Conservation (phyloP, 352 stramenopile genomes). For the Phytopythium litorale region DNA sequence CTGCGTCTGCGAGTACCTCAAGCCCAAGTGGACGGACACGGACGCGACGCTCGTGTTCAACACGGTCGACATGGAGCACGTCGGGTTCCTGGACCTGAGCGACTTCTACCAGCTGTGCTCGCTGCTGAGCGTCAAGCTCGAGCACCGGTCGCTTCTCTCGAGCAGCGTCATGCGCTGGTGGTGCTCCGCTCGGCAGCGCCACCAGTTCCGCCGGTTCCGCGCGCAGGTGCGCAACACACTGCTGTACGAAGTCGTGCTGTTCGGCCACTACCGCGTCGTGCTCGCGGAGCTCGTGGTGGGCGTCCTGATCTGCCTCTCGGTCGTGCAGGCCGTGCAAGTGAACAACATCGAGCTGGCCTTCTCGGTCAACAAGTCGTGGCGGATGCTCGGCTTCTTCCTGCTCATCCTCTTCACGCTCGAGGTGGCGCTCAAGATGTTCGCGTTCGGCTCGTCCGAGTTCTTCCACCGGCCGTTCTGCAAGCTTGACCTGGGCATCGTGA, state of each 20-base stretch:
- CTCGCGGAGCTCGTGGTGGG: slow-evolving; percentile 71
- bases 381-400: slow-evolving; percentile 61
- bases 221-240: slow-evolving; percentile 46
- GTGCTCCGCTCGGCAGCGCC: slow-evolving; percentile 37
- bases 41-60: slow-evolving; percentile 79
- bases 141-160: slow-evolving; percentile 41
- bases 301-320: slow-evolving; percentile 67
- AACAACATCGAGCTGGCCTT: slow-evolving; percentile 82
- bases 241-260: slow-evolving; percentile 57
- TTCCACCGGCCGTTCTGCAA: slow-evolving; percentile 77
- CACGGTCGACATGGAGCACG: slow-evolving; percentile 65
- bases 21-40: slow-evolving; percentile 68
- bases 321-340: slow-evolving; percentile 77
- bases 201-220: slow-evolving; percentile 51
- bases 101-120: slow-evolving; percentile 81
- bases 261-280: slow-evolving; percentile 65
- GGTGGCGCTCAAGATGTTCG: slow-evolving; percentile 72
- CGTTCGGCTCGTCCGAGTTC: slow-evolving; percentile 73
- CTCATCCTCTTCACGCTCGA: slow-evolving; percentile 74
- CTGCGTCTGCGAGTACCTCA: slow-evolving; percentile 62
- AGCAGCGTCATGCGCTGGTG: slow-evolving; percentile 40
- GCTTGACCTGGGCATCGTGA: slow-evolving; percentile 64
- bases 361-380: slow-evolving; percentile 69
- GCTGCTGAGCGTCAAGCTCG: slow-evolving; percentile 66
- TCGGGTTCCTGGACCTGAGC: slow-evolving; percentile 53